A percentile compares a stretch with the other conserved stretches of the same genome.
Conservation (phyloP, 306 rosid genomes). For the Canavalia ensiformis region DNA sequence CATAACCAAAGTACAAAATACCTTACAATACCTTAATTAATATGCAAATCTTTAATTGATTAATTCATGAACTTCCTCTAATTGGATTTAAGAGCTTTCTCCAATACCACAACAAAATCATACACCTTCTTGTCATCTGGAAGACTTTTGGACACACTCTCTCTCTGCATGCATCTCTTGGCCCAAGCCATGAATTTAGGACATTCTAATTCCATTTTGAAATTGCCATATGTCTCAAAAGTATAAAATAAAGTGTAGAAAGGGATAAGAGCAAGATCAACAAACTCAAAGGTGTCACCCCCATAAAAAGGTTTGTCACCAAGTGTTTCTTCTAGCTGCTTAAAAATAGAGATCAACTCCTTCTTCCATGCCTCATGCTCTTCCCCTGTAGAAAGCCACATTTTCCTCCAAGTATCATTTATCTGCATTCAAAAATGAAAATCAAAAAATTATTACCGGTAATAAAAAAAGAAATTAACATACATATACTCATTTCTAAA, state of each 20-base stretch:
- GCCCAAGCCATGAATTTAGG: constrained; percentile 64
- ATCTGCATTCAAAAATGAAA: constrained; percentile 25
- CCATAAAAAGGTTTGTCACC: constrained; percentile 54
- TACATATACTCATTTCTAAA: too few relatives aligned
- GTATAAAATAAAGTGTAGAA: constrained; percentile 55
- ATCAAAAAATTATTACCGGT: too few relatives aligned
- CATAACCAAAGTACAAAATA: constrained; percentile 4
- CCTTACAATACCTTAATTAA: constrained; percentile 4
- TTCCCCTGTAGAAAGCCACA: constrained; percentile 56
- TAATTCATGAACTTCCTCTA: not conserved
- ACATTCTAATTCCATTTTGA: constrained; percentile 57
- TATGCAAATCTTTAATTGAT: not conserved
- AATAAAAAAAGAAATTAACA: not conserved
- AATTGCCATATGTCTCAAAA: constrained; percentile 49
- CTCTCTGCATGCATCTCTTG: constrained; percentile 55
- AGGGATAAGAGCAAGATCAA: constrained; percentile 55
- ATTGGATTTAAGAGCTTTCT: constrained; percentile 20
- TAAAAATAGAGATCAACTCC: constrained; percentile 45
- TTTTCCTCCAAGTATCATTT: constrained; percentile 36
- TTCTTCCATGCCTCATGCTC: constrained; percentile 54
- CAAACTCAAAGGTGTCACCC: constrained; percentile 54
- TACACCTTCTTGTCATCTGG: constrained; percentile 53
- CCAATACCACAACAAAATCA: constrained; percentile 7
- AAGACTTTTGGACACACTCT: constrained; percentile 56
- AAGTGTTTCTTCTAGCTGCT: constrained; percentile 44